phyloP scores from a whole-genome alignment of 176 grass and related monocot genomes.

The Poa annua region DNA sequence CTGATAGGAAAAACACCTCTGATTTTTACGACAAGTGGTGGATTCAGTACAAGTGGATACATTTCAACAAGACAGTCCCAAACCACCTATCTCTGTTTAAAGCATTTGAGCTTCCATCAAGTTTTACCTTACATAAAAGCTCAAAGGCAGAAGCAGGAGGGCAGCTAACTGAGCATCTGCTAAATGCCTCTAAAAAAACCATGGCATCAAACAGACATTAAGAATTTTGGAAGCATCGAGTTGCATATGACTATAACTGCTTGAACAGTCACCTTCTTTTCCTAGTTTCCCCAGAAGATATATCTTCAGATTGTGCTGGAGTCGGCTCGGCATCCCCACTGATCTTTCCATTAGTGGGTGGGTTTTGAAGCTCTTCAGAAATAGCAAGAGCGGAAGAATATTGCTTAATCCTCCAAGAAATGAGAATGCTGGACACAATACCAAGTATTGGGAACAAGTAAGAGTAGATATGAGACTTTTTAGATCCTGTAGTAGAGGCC shows the following conservation, averaged over 20 bases:
- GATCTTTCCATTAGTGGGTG: conserved; percentile 22
- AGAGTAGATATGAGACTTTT: conserved; percentile 71
- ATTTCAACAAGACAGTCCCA: conserved; percentile 21
- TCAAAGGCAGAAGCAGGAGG: background rate
- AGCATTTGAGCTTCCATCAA: conserved; percentile 30
- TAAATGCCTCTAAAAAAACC: conserved; percentile 38
- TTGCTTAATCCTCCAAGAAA: conserved; percentile 90
- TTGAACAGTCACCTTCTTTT: conserved; percentile 44
- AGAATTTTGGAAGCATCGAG: background rate
- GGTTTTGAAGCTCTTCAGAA: conserved; percentile 48
- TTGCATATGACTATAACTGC: background rate
- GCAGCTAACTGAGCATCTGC: conserved; percentile 18
- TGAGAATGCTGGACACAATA: conserved; percentile 79
- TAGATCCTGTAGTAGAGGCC: conserved; percentile 63
- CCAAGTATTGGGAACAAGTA: conserved; percentile 85
- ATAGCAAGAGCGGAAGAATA: conserved; percentile 78
- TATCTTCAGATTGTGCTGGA: conserved; percentile 1
- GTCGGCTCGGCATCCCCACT: conserved; percentile 34
- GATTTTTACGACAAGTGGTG: background rate
- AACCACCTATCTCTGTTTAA: conserved; percentile 34
- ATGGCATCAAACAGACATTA: conserved; percentile 45
- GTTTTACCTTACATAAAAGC: conserved; percentile 24
- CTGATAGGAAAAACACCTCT: background rate
- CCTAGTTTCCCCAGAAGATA: conserved; percentile 37
- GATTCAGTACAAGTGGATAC: conserved; percentile 33